Base-by-base conservation (phyloP, 108 stramenopile species). In the Cyclostephanos invisitatus region DNA sequence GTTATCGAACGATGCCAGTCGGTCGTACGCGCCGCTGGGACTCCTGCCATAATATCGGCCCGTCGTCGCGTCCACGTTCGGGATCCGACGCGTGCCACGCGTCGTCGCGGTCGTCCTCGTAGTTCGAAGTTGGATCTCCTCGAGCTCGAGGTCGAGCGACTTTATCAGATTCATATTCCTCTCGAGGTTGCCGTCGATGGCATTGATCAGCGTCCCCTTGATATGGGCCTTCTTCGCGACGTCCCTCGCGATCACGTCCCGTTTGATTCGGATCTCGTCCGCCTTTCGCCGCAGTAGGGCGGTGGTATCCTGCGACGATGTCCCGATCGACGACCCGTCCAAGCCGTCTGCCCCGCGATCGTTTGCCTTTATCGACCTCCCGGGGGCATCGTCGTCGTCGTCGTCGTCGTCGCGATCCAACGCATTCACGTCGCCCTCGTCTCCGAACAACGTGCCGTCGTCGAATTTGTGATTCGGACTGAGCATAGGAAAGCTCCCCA, bases 401-500 rank as follows among this genome's bases (percentile, higher is more conserved):
- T 2, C 32, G 4, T 32, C 32, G 4, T 32, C 2, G 32, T 32
- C 4, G 32, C 4, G 32, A 32, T 32, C 32, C 32, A 10, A 24
- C 24, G 7, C 22, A 6, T 46, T 24, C 7, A n/a, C 29, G 2
- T 38, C 37, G 12, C 14, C 32, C 11, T 60, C 27, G 38, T 63
- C 49, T 7, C 22, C 24, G 20, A 12, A 10, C 7, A 38, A 32
- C 1, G 40, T 22, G 50, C 25, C 28, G 22, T 67, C 65, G n/a
- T 71, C 77, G 71, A 78, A 78, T 60, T 60, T 71, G 51, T 64
- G 62, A 66, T 46, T 46, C 4, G 73, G 57, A 49, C 70, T 66
- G 37, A 78, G 38, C 24, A 78, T 78, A 2, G 77, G 77, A 58
- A 78, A 78, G 64, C 76, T 77, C 17, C 70, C 56, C 25, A 71